Percentiles rank a stretch among this genome's conserved stretches.
These are phyloP conservation scores for Candida xyloterini DNA, from an alignment of 805 yeast species.

Conservation along the genomic window DNA sequence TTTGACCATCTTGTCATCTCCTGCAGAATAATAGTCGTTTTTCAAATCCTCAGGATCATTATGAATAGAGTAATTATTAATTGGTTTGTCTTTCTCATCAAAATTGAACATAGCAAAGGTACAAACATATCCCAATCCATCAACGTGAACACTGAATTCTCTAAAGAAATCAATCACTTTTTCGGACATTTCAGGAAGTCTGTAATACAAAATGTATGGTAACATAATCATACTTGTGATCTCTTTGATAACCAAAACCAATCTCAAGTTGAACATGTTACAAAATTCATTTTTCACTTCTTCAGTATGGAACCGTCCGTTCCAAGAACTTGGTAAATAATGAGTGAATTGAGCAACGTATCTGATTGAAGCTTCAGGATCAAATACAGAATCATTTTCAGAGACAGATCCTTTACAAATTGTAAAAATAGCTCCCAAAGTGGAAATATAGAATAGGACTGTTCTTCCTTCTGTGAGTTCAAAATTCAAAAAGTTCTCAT, in stretches of 20 bases:
- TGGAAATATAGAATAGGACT: constrained; percentile 80
- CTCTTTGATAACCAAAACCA: constrained; percentile 71
- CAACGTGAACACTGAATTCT: constrained; percentile 85
- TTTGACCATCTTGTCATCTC: constrained; percentile 87
- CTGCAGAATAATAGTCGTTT: constrained; percentile 44
- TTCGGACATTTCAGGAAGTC: constrained; percentile 70
- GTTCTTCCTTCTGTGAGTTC: constrained; percentile 81
- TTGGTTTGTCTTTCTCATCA: constrained; percentile 45
- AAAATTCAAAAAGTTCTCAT: constrained; percentile 85
- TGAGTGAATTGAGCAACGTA: constrained; percentile 87
- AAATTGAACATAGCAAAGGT: constrained; percentile 90
- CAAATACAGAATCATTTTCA: constrained; percentile 66
- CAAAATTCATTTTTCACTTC: constrained; percentile 83
- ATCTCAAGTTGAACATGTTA: constrained; percentile 67
- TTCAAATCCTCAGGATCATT: constrained; percentile 30
- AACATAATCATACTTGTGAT: constrained; percentile 76
- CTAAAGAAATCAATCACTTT: constrained; percentile 86
- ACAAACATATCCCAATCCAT: constrained; percentile 93
- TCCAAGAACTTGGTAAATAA: constrained; percentile 85
- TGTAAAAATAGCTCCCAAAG: constrained; percentile 88
- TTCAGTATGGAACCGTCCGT: constrained; percentile 77
- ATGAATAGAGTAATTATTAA: constrained; percentile 1
- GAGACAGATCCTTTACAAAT: constrained; percentile 69
- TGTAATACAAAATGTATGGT: constrained; percentile 87
- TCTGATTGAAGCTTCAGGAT: constrained; percentile 83